These are phyloP conservation scores for Agrocybe pediades DNA, from an alignment of 768 basidiomycete species.

Conservation along the genomic window DNA sequence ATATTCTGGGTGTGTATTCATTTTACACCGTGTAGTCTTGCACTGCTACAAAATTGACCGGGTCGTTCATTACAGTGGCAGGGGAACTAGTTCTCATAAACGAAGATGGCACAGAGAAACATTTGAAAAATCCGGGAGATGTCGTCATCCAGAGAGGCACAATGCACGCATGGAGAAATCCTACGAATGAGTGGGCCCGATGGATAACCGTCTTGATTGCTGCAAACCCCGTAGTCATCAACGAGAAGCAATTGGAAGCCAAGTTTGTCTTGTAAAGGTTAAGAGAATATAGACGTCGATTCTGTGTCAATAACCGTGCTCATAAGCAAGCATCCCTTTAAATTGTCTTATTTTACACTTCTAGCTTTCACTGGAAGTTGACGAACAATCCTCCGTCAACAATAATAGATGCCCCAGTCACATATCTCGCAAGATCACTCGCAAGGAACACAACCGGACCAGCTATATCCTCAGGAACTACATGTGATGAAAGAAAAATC, in stretches of 20 bases:
- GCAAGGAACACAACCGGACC: constrained; percentile 77
- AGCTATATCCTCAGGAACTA: constrained; percentile 70
- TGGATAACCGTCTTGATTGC: constrained; percentile 57
- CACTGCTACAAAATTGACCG: neutral
- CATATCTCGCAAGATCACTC: constrained; percentile 70
- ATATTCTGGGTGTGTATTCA: constrained; percentile 50
- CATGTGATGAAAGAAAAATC: neutral
- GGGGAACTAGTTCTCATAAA: constrained; percentile 58
- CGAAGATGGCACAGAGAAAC: constrained; percentile 56
- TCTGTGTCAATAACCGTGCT: neutral
- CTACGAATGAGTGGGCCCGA: constrained; percentile 48
- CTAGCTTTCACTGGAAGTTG: constrained; percentile 56
- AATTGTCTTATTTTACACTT: constrained; percentile 1
- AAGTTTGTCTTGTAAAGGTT: constrained; percentile 19
- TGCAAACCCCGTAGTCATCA: constrained; percentile 52
- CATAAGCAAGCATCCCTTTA: constrained; percentile 3
- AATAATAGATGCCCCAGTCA: constrained; percentile 64
- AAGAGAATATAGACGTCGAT: neutral
- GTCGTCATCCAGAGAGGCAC: constrained; percentile 59
- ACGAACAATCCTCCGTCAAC: constrained; percentile 79
- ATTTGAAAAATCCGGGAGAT: constrained; percentile 56
- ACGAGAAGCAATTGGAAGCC: constrained; percentile 41
- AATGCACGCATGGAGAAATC: constrained; percentile 65
- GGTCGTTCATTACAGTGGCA: constrained; percentile 35
- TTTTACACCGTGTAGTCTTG: neutral